These are phyloP conservation scores for Chrysosphaeria jannelii DNA, from an alignment of 2,329 filamentous ascomycete species.

Conservation along the genomic window DNA sequence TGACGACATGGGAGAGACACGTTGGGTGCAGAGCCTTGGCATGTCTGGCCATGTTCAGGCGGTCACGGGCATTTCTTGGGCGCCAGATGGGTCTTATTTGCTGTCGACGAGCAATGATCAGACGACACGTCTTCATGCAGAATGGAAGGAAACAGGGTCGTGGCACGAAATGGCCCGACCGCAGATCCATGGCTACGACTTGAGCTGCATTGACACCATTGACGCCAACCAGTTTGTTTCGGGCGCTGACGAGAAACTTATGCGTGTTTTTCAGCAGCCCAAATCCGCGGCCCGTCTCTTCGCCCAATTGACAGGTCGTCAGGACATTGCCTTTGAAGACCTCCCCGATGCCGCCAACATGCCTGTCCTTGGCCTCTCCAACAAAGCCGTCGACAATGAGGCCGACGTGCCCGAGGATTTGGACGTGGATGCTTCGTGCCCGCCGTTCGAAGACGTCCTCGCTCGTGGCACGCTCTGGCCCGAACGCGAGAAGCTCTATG, in stretches of 20 bases:
- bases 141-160: constrained; percentile 29
- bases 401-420: not conserved
- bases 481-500: constrained; percentile 86
- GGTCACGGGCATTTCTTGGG: constrained; percentile 63
- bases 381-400: constrained; percentile 48
- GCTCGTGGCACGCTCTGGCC: constrained; percentile 84
- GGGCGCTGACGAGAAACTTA: constrained; percentile 90
- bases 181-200: constrained; percentile 92
- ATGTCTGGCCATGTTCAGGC: constrained; percentile 61
- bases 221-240: constrained; percentile 50
- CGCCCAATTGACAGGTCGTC: constrained; percentile 28
- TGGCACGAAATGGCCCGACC: constrained; percentile 94
- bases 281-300: constrained; percentile 54
- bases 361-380: constrained; percentile 79
- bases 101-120: constrained; percentile 78
- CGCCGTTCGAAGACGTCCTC: constrained; percentile 44
- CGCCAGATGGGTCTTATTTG: constrained; percentile 51
- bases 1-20: constrained; percentile 23
- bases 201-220: constrained; percentile 72
- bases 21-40: constrained; percentile 50
- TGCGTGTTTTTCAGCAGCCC: constrained; percentile 80
- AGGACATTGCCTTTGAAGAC: constrained; percentile 7
- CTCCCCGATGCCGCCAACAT: constrained; percentile 81
- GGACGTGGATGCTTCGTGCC: constrained; percentile 4
- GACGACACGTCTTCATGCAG: constrained; percentile 62